Evolutionary conservation across 2,329 filamentous ascomycete genomes (phyloP).

Genomic region (Erysiphe pulchra): DNA sequence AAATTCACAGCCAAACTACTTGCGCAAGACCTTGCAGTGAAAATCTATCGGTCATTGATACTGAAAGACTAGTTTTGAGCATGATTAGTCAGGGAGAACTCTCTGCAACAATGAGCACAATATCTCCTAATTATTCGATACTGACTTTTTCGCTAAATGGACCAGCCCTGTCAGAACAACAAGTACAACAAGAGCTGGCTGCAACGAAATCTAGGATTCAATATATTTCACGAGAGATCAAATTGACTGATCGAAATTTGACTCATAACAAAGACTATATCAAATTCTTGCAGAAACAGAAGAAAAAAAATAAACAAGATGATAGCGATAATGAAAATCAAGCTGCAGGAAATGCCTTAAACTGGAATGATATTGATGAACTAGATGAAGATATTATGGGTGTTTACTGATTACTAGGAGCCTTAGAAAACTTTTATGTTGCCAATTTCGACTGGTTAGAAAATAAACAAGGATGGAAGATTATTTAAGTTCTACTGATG

Average conservation of each 20-base stretch:
- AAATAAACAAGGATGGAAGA: too few species aligned
- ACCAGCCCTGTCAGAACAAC: slow-evolving; percentile 21
- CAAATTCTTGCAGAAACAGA: slow-evolving; percentile 19
- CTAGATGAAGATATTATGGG: slow-evolving; percentile 13
- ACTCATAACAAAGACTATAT: slow-evolving; percentile 30
- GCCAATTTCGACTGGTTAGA: too few species aligned
- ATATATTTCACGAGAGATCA: slow-evolving; percentile 21
- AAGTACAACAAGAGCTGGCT: slow-evolving; percentile 23
- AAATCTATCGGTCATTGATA: slow-evolving; percentile 18
- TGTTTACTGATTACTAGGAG: background rate
- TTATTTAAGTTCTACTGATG: too few species aligned
- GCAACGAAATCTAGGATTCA: slow-evolving; percentile 19
- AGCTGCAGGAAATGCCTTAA: slow-evolving; percentile 3
- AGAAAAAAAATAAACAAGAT: slow-evolving; percentile 4
- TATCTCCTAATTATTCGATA: slow-evolving; percentile 19
- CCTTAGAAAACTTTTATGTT: too few species aligned
- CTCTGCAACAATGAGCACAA: slow-evolving; percentile 22
- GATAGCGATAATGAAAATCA: background rate
- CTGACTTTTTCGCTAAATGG: slow-evolving; percentile 23
- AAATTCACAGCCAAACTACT: slow-evolving; percentile 24
- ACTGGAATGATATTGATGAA: slow-evolving; percentile 6
- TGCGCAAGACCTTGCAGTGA: slow-evolving; percentile 25
- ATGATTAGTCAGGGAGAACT: slow-evolving; percentile 32
- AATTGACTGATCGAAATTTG: slow-evolving; percentile 26
- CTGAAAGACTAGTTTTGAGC: slow-evolving; percentile 21